These are phyloP conservation scores for Alloascoidea africana DNA, from an alignment of 805 yeast genomes.

Conservation along the genomic window DNA sequence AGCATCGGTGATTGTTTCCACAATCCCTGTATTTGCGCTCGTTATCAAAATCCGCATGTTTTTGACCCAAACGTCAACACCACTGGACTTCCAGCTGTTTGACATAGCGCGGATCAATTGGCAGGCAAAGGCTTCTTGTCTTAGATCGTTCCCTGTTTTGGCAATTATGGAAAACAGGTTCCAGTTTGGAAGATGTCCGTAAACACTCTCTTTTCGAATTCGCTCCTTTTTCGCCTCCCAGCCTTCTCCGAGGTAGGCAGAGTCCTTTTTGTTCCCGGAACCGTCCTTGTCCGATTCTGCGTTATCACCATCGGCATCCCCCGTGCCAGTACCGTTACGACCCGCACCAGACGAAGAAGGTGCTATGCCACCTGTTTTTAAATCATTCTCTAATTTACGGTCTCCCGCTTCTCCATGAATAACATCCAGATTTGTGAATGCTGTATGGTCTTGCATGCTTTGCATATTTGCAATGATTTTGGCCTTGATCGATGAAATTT, in stretches of 20 bases:
- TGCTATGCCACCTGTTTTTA: constrained; percentile 65
- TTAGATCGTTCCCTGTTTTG: constrained; percentile 88
- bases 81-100: constrained; percentile 60
- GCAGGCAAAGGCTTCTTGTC: constrained; percentile 97
- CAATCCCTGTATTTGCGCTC: constrained; percentile 80
- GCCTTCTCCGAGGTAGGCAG: constrained; percentile 73
- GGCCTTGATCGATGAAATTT: constrained; percentile 51
- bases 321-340: constrained; percentile 16
- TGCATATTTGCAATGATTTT: constrained; percentile 63
- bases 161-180: constrained; percentile 91
- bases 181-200: constrained; percentile 86
- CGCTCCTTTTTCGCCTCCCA: constrained; percentile 77
- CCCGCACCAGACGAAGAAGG: constrained; percentile 5
- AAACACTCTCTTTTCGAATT: constrained; percentile 62
- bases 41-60: constrained; percentile 87
- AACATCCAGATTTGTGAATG: constrained; percentile 29
- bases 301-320: neutral
- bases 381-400: constrained; percentile 81
- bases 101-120: constrained; percentile 83
- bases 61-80: constrained; percentile 78
- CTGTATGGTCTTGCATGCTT: constrained; percentile 48
- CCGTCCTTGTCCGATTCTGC: neutral
- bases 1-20: constrained; percentile 93
- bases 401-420: constrained; percentile 71
- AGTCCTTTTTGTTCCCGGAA: neutral